phyloP scores from a whole-genome alignment of 805 yeast species.

The Metschnikowia kofuensis region DNA sequence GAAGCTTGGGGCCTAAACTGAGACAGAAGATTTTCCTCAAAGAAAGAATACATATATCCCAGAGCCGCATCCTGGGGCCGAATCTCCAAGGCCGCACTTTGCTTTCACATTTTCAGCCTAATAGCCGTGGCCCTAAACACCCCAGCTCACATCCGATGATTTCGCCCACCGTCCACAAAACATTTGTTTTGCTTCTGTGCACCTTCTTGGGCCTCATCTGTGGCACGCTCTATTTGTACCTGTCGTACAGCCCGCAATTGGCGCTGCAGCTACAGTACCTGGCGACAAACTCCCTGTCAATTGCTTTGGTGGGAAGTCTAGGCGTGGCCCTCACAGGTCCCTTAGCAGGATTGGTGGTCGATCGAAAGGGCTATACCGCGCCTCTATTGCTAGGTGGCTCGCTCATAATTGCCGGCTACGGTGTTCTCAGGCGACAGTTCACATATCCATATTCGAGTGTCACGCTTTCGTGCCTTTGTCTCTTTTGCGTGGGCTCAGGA shows the following conservation, averaged over 20 bases:
- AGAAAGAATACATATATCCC: no score
- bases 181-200: constrained; percentile 23
- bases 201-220: constrained; percentile 51
- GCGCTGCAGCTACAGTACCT: constrained; percentile 54
- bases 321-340: constrained; percentile 68
- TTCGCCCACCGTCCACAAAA: constrained; percentile 20
- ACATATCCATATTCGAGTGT: constrained; percentile 38
- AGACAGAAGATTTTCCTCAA: no score
- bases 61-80: no score
- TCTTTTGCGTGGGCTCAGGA: constrained; percentile 63
- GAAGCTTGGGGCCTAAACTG: no score
- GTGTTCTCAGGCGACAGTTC: constrained; percentile 51
- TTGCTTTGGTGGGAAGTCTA: constrained; percentile 66
- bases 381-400: constrained; percentile 52
- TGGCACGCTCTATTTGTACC: constrained; percentile 74
- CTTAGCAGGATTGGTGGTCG: constrained; percentile 63
- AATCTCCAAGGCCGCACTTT: no score
- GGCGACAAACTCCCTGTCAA: constrained; percentile 59
- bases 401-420: constrained; percentile 53
- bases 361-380: constrained; percentile 53
- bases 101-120: no score
- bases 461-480: constrained; percentile 41
- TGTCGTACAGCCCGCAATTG: constrained; percentile 77
- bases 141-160: neutral
- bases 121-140: neutral